Evolutionary conservation across 2,329 filamentous ascomycete genomes (phyloP).

Genomic region (Phialophora macrospora): DNA sequence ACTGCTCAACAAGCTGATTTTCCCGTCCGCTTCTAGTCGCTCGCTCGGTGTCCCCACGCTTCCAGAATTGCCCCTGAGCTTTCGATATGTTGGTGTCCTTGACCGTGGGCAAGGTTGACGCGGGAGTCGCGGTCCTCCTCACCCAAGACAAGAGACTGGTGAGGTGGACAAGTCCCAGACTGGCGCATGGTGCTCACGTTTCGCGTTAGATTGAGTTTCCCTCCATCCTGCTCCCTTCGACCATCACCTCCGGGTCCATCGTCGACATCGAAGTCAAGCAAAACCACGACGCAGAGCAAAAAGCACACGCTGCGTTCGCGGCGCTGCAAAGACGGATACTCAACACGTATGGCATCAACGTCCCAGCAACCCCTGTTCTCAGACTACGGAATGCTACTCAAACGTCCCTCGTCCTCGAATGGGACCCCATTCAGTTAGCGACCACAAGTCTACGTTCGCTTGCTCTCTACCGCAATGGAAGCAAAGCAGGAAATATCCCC

Average conservation of each 20-base stretch:
- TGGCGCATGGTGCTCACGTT: slow-evolving; percentile 6
- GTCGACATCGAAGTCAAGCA: slow-evolving; percentile 95
- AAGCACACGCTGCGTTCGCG: slow-evolving; percentile 76
- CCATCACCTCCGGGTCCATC: slow-evolving; percentile 94
- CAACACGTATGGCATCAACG: slow-evolving; percentile 78
- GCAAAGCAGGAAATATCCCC: slow-evolving; percentile 94
- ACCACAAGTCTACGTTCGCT: slow-evolving; percentile 90
- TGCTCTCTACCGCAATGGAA: slow-evolving; percentile 91
- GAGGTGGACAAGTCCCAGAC: slow-evolving; percentile 47
- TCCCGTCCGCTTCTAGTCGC: background rate
- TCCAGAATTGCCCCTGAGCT: background rate
- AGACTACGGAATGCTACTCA: slow-evolving; percentile 97
- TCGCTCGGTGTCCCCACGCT: background rate
- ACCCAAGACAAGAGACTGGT: slow-evolving; percentile 97
- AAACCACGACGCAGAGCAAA: slow-evolving; percentile 77
- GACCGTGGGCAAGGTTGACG: slow-evolving; percentile 98
- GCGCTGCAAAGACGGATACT: slow-evolving; percentile 88
- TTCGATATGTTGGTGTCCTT: slow-evolving; percentile 87
- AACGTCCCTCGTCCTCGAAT: slow-evolving; percentile 97
- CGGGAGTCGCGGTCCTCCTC: slow-evolving; percentile 93
- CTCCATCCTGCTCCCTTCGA: slow-evolving; percentile 91
- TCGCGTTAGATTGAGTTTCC: slow-evolving; percentile 87
- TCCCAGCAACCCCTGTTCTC: slow-evolving; percentile 76
- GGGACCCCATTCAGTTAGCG: slow-evolving; percentile 91
- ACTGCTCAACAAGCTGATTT: background rate